These are phyloP conservation scores for Hymenoscyphus repandus DNA, from an alignment of 2,329 filamentous ascomycete genomes.

Conservation along the genomic window DNA sequence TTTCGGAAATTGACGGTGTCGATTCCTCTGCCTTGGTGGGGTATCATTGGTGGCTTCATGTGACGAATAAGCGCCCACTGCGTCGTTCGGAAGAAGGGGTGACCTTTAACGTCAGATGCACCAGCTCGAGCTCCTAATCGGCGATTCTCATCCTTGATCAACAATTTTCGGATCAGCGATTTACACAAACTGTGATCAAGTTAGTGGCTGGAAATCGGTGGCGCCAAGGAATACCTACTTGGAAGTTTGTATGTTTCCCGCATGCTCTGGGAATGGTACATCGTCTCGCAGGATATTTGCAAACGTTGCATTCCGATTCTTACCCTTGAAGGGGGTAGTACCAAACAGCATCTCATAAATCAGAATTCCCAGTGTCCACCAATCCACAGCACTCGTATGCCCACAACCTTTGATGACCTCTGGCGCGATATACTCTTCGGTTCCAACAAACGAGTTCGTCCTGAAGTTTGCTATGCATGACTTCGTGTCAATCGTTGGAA, in stretches of 20 bases:
- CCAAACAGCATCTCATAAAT: slow-evolving; percentile 99
- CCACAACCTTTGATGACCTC: slow-evolving; percentile 99
- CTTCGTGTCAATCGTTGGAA: slow-evolving; percentile 97
- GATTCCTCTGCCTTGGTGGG: slow-evolving; percentile 80
- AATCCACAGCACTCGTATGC: slow-evolving; percentile 96
- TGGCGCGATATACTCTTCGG: slow-evolving; percentile 97
- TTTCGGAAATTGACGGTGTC: slow-evolving; percentile 97
- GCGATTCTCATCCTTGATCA: slow-evolving; percentile 96
- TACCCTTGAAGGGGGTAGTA: slow-evolving; percentile 98
- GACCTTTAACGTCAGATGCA: slow-evolving; percentile 92
- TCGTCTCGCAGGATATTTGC: slow-evolving; percentile 95
- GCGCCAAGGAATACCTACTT: slow-evolving; percentile 60
- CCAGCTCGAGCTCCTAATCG: slow-evolving; percentile 90
- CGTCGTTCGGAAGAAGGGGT: slow-evolving; percentile 92
- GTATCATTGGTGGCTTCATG: slow-evolving; percentile 96
- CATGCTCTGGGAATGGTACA: slow-evolving; percentile 89
- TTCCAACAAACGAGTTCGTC: slow-evolving; percentile 97
- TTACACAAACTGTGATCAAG: slow-evolving; percentile 72
- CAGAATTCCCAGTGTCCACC: slow-evolving; percentile 97
- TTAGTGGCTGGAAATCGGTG: slow-evolving; percentile 29
- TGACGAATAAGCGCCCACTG: slow-evolving; percentile 97
- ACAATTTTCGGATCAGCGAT: slow-evolving; percentile 87
- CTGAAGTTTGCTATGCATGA: slow-evolving; percentile 98
- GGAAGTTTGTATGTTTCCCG: slow-evolving; percentile 77
- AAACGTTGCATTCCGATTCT: slow-evolving; percentile 97